phyloP scores from a whole-genome alignment of 768 basidiomycete genomes.

The Melanogaster broomeanus region DNA sequence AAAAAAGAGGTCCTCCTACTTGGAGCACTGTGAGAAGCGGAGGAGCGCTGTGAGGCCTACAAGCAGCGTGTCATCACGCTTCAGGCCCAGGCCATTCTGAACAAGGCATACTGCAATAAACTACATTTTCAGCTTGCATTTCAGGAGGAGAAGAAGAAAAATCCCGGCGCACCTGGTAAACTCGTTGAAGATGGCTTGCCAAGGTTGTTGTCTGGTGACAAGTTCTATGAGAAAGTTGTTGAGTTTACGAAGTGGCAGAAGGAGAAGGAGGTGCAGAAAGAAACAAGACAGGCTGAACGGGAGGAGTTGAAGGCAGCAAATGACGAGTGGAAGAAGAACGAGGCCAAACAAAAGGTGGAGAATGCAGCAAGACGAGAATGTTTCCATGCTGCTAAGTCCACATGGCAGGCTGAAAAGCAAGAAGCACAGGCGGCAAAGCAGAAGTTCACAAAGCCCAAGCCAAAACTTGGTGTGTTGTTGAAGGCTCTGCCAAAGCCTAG shows the following conservation, averaged over 20 bases:
- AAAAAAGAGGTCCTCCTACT: constrained; percentile 3
- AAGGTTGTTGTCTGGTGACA: neutral
- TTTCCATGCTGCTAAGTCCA: neutral
- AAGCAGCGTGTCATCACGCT: neutral
- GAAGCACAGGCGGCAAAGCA: neutral
- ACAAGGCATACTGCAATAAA: constrained; percentile 5
- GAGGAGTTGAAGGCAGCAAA: neutral
- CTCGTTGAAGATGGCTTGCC: constrained; percentile 1
- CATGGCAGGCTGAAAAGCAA: neutral
- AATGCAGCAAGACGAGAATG: neutral
- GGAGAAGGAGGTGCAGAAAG: neutral
- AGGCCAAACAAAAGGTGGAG: neutral
- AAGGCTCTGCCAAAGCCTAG: neutral
- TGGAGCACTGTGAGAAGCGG: neutral
- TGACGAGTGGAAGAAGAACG: constrained; percentile 2
- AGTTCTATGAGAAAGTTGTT: constrained; percentile 10
- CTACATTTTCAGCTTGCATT: constrained; percentile 3
- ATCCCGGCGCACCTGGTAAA: neutral
- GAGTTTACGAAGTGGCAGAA: constrained; percentile 8
- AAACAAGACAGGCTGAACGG: neutral
- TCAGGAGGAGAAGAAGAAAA: constrained; percentile 1
- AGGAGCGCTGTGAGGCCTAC: neutral
- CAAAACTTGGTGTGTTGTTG: neutral
- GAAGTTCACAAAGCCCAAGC: neutral
- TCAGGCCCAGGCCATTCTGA: constrained; percentile 5